Percentiles rank a stretch among this genome's conserved stretches.
phyloP scores from a whole-genome alignment of 2,329 filamentous ascomycete genomes.

The Xylariaceae sp. region DNA sequence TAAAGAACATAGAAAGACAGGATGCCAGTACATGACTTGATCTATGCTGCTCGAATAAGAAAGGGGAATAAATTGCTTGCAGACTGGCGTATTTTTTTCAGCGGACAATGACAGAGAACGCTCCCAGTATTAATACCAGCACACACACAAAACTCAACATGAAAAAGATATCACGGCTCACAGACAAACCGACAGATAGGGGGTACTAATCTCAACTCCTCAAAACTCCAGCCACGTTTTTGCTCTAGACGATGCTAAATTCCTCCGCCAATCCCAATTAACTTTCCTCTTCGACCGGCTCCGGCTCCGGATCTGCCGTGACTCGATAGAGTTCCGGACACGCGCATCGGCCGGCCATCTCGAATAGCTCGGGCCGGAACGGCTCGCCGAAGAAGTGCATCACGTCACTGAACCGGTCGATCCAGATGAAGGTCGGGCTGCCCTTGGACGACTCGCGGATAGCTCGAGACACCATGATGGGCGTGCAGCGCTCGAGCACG shows the following conservation, averaged over 20 bases:
- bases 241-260: not conserved
- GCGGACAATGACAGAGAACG: too few relatives aligned
- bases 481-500: slow-evolving; percentile 20
- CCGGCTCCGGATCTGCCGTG: not conserved
- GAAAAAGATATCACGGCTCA: too few relatives aligned
- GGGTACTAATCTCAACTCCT: too few relatives aligned
- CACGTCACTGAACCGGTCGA: slow-evolving; percentile 15
- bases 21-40: too few relatives aligned
- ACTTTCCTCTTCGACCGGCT: not conserved
- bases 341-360: slow-evolving; percentile 13
- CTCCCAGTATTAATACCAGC: too few relatives aligned
- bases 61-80: too few relatives aligned
- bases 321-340: slow-evolving; percentile 12
- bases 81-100: too few relatives aligned
- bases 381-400: slow-evolving; percentile 16
- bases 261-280: not conserved
- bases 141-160: too few relatives aligned
- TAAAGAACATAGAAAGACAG: too few relatives aligned
- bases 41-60: too few relatives aligned
- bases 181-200: too few relatives aligned
- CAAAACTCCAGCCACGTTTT: not conserved
- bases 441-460: slow-evolving; percentile 1
- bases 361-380: slow-evolving; percentile 11
- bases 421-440: slow-evolving; percentile 17
- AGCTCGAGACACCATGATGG: slow-evolving; percentile 14